Base-by-base conservation (phyloP, 1,284 basidiomycete species). In the Spongispora temasekensis region DNA sequence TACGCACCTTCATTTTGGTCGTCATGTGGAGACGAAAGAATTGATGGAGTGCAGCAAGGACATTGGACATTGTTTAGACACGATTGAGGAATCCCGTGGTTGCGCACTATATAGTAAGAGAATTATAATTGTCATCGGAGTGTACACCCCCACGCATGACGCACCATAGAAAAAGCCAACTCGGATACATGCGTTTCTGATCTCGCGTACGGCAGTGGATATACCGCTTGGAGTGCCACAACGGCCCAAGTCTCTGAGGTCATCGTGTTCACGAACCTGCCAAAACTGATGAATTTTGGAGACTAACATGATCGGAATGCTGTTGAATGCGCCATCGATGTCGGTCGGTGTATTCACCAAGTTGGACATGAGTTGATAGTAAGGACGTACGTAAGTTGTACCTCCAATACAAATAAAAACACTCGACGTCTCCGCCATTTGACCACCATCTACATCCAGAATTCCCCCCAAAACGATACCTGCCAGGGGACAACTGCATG, bases 11-110 rank as follows among this genome's bases (percentile, higher is more conserved):
- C 76, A 84, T 80, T 76, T 95, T 94, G 9, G 77, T 76, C 12
- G 77, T 76, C 7, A 77, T 68, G 2, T 89, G 83, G 23, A 89
- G 79, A 23, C 78, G 72, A 68, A 95, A 95, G 77, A 90, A 95
- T 2, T 67, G 66, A 68, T 85, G 81, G 25, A 82, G 81, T 34
- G 83, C 83, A 28, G 77, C 72, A 13, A 94, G 76, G 3, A 86
- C 79, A 1, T 71, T 68, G 76, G 3, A 86, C 79, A 1, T 71
- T 68, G 2, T 78, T 70, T 54, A 93, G 84, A 25, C 80, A 73
- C 1, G 77, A 66, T 51, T 87, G 79, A 3, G 87, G 75, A 52
- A 95, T 88, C 2, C 84, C 83, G 69, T 95, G 93, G 68, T 93
- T 91, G 71, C 83, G 87, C 53, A 95, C 91, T 73, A 30, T n/a